These are phyloP conservation scores for Euphrasia confusa DNA, from an alignment of 257 asterid genomes.

Conservation along the genomic window DNA sequence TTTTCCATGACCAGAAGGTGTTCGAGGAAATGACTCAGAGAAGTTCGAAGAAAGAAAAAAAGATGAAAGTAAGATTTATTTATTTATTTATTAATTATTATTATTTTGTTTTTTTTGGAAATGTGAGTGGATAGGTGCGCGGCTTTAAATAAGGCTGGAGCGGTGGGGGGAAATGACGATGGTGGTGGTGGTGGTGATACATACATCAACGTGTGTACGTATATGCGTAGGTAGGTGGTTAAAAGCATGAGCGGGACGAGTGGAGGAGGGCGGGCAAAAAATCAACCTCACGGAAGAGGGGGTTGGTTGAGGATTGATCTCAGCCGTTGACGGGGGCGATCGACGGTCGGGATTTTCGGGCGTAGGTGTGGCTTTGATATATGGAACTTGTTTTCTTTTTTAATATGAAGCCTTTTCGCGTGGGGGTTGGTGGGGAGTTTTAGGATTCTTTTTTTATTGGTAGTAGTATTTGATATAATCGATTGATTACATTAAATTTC, in stretches of 20 bases:
- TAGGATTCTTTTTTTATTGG: too few relatives aligned
- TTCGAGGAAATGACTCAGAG: neutral
- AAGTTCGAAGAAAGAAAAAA: neutral
- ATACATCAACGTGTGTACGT: neutral
- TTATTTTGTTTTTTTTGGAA: neutral
- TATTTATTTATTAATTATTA: too few relatives aligned
- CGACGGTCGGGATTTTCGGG: constrained; percentile 24
- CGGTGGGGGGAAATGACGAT: neutral
- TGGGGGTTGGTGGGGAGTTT: constrained; percentile 33
- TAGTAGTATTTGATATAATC: too few relatives aligned
- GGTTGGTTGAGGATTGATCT: constrained; percentile 47
- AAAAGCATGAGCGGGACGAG: neutral
- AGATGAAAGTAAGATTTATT: neutral
- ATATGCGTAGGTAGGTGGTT: neutral
- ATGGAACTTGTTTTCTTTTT: neutral
- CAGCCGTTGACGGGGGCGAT: constrained; percentile 19
- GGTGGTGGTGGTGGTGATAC: neutral
- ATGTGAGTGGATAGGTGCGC: neutral
- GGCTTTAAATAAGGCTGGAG: neutral
- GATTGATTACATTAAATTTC: too few relatives aligned
- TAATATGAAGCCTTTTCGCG: neutral
- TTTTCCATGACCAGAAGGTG: neutral
- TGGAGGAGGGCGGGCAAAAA: neutral
- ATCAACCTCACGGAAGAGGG: neutral
- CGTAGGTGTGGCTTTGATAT: constrained; percentile 25